Percentiles rank a stretch among this genome's conserved stretches.
Evolutionary conservation across 2,329 filamentous ascomycete genomes (phyloP).

Genomic region (Ophiognomonia clavigignenti-juglandacearum): DNA sequence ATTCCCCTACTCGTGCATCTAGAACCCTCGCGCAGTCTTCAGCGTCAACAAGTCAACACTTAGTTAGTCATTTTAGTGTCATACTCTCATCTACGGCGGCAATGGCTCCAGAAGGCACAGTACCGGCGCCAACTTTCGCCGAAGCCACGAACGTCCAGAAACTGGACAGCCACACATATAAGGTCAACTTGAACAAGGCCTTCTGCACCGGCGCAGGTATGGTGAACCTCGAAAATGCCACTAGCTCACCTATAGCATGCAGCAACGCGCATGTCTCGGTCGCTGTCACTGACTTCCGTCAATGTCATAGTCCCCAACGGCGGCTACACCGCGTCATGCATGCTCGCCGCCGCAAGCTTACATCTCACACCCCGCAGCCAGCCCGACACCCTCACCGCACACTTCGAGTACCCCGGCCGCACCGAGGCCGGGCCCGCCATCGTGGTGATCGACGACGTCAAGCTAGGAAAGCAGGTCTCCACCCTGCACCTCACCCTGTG

Average conservation of each 20-base stretch:
- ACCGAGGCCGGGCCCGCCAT: conserved; percentile 32
- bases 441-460: conserved; percentile 35
- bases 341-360: conserved; percentile 30
- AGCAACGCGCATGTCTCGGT: too few relatives aligned
- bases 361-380: conserved; percentile 31
- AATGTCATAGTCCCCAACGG: conserved; percentile 39
- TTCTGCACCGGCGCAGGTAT: conserved; percentile 23
- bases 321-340: conserved; percentile 38
- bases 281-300: too few relatives aligned
- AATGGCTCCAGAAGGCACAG: too few relatives aligned
- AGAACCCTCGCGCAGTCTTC: too few relatives aligned
- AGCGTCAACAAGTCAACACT: too few relatives aligned
- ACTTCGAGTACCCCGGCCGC: conserved; percentile 37
- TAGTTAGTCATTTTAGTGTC: too few relatives aligned
- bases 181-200: conserved; percentile 18
- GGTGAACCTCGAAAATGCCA: not conserved
- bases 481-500: conserved; percentile 38
- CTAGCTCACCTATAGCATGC: too few relatives aligned
- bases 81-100: too few relatives aligned
- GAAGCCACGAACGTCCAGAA: conserved; percentile 19
- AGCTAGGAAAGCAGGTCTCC: conserved; percentile 35
- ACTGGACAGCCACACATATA: conserved; percentile 21
- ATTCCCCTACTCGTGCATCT: too few relatives aligned
- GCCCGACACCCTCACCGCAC: conserved; percentile 32
- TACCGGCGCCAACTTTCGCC: conserved; percentile 11